Conservation (phyloP, 495 filamentous ascomycete species). For the Neurospora sp. region DNA sequence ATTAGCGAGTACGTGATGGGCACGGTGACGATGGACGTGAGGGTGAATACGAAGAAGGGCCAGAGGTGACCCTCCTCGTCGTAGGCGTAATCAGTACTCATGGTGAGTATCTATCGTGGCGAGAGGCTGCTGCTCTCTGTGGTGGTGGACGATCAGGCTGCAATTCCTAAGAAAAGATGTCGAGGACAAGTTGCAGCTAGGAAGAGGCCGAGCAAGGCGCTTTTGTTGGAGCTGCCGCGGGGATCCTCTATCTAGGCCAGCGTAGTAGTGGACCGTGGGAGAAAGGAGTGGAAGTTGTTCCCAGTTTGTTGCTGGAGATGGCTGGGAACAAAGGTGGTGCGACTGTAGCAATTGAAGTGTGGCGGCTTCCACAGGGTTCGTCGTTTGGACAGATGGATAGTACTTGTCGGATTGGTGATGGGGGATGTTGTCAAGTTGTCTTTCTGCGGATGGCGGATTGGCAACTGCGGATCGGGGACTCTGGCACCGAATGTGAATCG, state of each 20-base stretch:
- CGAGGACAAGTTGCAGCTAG: background rate
- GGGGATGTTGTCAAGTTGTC: background rate
- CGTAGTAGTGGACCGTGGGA: background rate
- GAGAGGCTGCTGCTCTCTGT: background rate
- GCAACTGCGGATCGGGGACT: background rate
- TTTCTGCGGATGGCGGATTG: slow-evolving; percentile 1
- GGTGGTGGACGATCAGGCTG: background rate
- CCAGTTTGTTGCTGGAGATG: background rate
- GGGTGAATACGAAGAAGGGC: slow-evolving; percentile 93
- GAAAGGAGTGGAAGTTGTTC: background rate
- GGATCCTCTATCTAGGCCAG: background rate
- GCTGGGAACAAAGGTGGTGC: background rate
- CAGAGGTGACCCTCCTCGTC: slow-evolving; percentile 98
- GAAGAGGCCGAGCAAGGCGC: background rate
- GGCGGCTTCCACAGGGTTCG: slow-evolving; percentile 17
- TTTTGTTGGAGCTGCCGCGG: background rate
- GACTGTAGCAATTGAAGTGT: slow-evolving; percentile 16
- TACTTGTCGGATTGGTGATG: background rate
- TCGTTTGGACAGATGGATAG: background rate
- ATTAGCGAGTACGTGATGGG: slow-evolving; percentile 83
- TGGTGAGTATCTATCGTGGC: slow-evolving; percentile 33
- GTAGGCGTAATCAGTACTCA: slow-evolving; percentile 97
- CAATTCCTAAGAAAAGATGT: background rate
- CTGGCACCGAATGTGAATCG: slow-evolving; percentile 19
- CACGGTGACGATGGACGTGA: slow-evolving; percentile 76